Evolutionary conservation across 306 rosid genomes (phyloP).

Genomic region (Cicer pinnatifidum): DNA sequence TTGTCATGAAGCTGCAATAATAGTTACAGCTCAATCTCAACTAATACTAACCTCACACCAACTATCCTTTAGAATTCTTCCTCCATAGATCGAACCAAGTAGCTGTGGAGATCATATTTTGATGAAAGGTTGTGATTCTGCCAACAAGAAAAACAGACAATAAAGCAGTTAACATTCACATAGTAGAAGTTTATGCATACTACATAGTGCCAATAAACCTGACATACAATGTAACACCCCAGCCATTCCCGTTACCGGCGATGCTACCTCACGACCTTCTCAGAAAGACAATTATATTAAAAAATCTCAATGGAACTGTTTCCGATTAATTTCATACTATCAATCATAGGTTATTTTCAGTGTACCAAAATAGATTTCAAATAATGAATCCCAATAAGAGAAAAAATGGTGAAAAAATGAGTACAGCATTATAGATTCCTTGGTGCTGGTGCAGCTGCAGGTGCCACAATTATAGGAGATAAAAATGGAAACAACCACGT

Average conservation of each 20-base stretch:
- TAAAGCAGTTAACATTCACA: slow-evolving; percentile 34
- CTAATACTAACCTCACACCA: slow-evolving; percentile 83
- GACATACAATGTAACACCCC: too few species aligned
- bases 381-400: not conserved
- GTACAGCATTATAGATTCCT: not conserved
- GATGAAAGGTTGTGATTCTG: slow-evolving; percentile 87
- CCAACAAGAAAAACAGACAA: slow-evolving; percentile 43
- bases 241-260: too few species aligned
- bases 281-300: too few species aligned
- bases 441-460: slow-evolving; percentile 11
- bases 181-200: slow-evolving; percentile 19
- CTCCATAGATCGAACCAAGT: slow-evolving; percentile 97
- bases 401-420: not conserved
- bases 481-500: slow-evolving; percentile 8
- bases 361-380: not conserved
- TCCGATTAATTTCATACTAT: not conserved
- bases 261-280: too few species aligned
- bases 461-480: slow-evolving; percentile 18
- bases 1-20: slow-evolving; percentile 40
- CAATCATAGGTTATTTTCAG: not conserved
- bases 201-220: slow-evolving; percentile 27
- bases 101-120: slow-evolving; percentile 93
- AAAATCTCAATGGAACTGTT: not conserved
- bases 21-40: slow-evolving; percentile 11
- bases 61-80: slow-evolving; percentile 96